Evolutionary conservation across 2,329 filamentous ascomycete genomes (phyloP), one percentile per base, ranked within the genome.

Genomic region (Botrytis porri): DNA sequence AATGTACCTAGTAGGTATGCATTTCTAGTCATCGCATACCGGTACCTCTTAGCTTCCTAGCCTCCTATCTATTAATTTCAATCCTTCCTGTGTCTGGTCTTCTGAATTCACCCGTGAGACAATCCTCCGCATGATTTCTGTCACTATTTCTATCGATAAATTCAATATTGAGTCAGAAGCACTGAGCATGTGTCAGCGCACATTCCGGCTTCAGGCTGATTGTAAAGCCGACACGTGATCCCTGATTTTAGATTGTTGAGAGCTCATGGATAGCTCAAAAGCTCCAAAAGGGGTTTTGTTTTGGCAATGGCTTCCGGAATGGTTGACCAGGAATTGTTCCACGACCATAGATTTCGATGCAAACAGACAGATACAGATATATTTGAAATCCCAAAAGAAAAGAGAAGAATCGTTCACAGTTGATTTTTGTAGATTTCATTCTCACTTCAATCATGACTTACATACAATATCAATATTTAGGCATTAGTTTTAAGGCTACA

Each of bases 181-280:
- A 18, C 48, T 57, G 65, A 32, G 48, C 65, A 67, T 67, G 65
- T 67, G 65, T 67, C 65, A 57, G 54, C 37, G 41, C 65, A 25
- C 65, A 57, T 67, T 67, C 65, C 48, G 65, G 65, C 65, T 67
- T 41, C 65, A 54, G 65, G 48, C 65, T 57, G 48, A 41, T 66
- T 29, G 20, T 22, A 64, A 18, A 32, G 39, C 39, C 25, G n/a
- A 25, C 65, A 69, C 65, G 65, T 69, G 65, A 69, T 41, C 39
- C 18, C 4, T 25, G 48, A 25, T 32, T 29, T 57, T 29, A 14
- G 14, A 57, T 57, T 57, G 51, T 29, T 45, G 39, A 45, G 32
- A 45, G 61, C 18, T 45, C 61, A 63, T 45, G 32, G 39, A 63
- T 45, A 45, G 39, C 59, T 61, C 41, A 25, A 32, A 54, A 7